Percentiles rank a stretch among this genome's conserved stretches.
Conservation (phyloP, 805 yeast genomes). For the Pachysolen tannophilus region DNA sequence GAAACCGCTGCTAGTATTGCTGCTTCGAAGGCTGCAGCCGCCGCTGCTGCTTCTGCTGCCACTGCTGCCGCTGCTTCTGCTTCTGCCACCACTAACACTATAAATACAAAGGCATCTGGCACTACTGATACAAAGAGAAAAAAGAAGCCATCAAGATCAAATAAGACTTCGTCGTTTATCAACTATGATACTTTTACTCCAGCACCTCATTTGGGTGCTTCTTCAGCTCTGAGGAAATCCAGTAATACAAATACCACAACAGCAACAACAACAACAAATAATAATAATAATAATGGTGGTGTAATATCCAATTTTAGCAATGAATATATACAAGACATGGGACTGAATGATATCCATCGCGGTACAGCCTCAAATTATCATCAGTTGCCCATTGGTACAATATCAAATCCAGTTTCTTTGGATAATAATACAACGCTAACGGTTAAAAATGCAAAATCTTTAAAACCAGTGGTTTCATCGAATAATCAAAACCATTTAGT, state of each 20-base stretch:
- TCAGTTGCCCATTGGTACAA: not conserved
- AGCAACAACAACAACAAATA: not conserved
- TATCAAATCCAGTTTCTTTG: not conserved
- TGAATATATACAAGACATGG: not conserved
- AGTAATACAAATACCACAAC: not conserved
- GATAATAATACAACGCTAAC: no score
- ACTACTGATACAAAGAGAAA: no score
- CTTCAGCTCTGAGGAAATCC: no score
- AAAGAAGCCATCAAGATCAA: no score
- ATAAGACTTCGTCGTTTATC: no score
- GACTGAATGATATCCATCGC: no score
- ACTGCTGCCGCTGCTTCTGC: constrained; percentile 1
- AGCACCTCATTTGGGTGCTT: not conserved
- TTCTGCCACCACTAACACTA: not conserved
- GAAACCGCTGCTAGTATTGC: no score
- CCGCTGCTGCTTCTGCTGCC: not conserved
- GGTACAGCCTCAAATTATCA: not conserved
- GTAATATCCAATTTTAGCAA: no score
- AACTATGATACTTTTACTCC: not conserved
- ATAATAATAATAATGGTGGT: no score
- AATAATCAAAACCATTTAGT: not conserved
- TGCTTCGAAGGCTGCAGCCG: not conserved
- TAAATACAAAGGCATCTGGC: no score
- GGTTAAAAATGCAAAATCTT: no score
- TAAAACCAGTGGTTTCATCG: no score